These are phyloP conservation scores for Cucumis cinereus DNA, from an alignment of 306 rosid genomes.

Conservation along the genomic window DNA sequence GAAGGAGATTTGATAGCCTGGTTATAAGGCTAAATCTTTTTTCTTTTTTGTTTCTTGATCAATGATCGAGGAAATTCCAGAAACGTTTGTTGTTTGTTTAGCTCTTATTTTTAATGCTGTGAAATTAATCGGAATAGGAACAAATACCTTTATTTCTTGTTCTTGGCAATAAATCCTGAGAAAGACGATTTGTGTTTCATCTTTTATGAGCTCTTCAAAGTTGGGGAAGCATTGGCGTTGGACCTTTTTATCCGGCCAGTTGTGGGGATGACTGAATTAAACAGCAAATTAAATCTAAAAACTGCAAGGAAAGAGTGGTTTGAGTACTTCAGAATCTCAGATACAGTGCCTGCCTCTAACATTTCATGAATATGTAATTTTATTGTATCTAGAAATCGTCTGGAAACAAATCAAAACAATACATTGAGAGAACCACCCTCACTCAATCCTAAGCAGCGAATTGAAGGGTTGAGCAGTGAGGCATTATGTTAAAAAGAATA, in stretches of 20 bases:
- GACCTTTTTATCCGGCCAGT: background rate
- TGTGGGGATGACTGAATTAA: background rate
- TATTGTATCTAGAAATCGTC: background rate
- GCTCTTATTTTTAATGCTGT: background rate
- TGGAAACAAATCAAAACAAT: background rate
- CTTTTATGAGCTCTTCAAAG: background rate
- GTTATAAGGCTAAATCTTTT: background rate
- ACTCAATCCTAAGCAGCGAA: background rate
- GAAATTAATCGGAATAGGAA: background rate
- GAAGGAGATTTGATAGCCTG: background rate
- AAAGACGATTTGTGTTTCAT: background rate
- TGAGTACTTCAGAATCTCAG: background rate
- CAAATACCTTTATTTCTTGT: background rate
- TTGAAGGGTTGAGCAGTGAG: background rate
- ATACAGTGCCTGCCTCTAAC: background rate
- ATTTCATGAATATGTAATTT: background rate
- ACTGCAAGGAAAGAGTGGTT: background rate
- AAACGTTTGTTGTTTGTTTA: background rate
- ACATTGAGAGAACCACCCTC: background rate
- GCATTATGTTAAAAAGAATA: background rate
- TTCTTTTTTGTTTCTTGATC: background rate
- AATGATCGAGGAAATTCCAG: background rate
- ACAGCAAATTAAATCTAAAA: background rate
- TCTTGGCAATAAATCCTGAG: background rate
- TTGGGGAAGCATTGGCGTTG: background rate